Evolutionary conservation across 768 basidiomycete genomes (phyloP), one percentile per base, ranked within the genome.

Genomic region (Lactarius hatsudake): DNA sequence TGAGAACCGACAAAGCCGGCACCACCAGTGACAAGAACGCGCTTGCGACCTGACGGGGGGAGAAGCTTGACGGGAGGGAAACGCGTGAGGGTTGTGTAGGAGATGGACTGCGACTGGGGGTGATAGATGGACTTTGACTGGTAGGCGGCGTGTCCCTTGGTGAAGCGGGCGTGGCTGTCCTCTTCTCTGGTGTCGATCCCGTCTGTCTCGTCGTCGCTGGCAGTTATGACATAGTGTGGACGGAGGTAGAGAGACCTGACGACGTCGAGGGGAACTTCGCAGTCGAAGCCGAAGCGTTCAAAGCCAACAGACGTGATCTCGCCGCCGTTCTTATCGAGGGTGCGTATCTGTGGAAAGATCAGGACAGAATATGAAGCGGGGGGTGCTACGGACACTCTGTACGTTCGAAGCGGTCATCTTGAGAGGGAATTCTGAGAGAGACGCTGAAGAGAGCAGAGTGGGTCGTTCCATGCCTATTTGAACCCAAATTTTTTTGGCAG

Each of bases 1-100:
- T 99, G 97, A 38, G 94, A 96, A 18, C 97, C 97, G 66, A 99
- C 96, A 77, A 99, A 99, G n/a, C 97, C 97, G 43, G 96, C 97
- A 51, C 97, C 96, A 66, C 96, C 96, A 26, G 96, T 98, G 72
- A 98, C 90, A 48, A 99, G 86, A 72, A 98, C 81, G 66, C 96
- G 90, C 79, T 96, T 97, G 73, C 94, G 87, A 68, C 80, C 77
- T 2, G 87, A 81, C 26, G 91, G 86, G 12, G 93, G 78, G 57
- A 99, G 86, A 58, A 95, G 86, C 73, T 86, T 93, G 67, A 99
- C 96, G 4, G 96, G 94, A 12, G 95, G 93, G 78, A 95, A 99
- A 54, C 92, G 89, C 62, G 91, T 87, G 64, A 96, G 85, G 30
- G 94, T 94, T 57, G 93, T 92, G 79, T 96, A 98, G 53, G 95